Evolutionary conservation across 371 early-diverging fungal genomes (phyloP).

Genomic region (Mortierella polycephala): DNA sequence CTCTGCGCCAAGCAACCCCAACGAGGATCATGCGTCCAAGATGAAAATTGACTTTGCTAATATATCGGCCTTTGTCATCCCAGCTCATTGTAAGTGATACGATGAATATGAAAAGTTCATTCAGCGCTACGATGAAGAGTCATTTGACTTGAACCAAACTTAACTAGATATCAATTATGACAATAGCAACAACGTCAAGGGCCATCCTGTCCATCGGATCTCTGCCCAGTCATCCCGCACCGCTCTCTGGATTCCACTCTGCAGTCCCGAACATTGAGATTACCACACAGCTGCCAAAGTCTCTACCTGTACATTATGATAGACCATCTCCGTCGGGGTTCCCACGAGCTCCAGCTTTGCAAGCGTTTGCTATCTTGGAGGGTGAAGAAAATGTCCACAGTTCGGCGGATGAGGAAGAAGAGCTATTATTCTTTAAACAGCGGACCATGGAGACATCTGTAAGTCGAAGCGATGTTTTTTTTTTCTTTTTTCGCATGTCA

Average conservation of each 20-base stretch:
- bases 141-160: neutral
- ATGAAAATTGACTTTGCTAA: constrained; percentile 38
- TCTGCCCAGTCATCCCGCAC: constrained; percentile 18
- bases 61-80: constrained; percentile 41
- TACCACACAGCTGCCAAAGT: constrained; percentile 10
- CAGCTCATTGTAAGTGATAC: constrained; percentile 27
- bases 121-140: neutral
- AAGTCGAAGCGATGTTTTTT: constrained; percentile 18
- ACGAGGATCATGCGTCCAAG: constrained; percentile 8
- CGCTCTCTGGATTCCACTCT: constrained; percentile 25
- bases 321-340: constrained; percentile 8
- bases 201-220: constrained; percentile 33
- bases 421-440: constrained; percentile 72
- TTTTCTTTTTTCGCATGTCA: neutral
- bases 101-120: neutral
- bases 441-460: constrained; percentile 72
- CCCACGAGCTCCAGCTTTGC: constrained; percentile 23
- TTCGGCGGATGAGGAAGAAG: constrained; percentile 69
- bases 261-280: constrained; percentile 34
- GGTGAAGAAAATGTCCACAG: constrained; percentile 65
- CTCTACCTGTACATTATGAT: constrained; percentile 24
- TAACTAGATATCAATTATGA: neutral
- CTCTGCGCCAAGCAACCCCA: neutral
- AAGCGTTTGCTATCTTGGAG: constrained; percentile 49
- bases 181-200: constrained; percentile 26